Evolutionary conservation across 2,329 filamentous ascomycete species (phyloP).

Genomic region (Penicillium sp.): DNA sequence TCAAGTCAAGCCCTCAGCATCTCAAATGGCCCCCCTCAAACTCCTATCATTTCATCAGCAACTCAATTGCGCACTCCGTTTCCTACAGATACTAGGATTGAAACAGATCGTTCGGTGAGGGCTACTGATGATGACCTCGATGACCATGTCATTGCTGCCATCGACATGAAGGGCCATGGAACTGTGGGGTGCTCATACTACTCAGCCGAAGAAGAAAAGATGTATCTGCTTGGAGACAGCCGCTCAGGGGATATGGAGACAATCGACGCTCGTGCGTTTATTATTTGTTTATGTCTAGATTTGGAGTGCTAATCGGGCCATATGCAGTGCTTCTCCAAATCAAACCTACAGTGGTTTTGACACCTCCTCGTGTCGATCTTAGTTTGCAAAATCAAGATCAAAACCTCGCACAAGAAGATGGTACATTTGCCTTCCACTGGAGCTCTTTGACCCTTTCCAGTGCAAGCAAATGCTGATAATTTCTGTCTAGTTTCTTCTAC

Average conservation of each 20-base stretch:
- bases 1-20: slow-evolving; percentile 8
- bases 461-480: neutral
- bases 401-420: slow-evolving; percentile 42
- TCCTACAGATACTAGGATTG: slow-evolving; percentile 2
- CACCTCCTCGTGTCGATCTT: slow-evolving; percentile 57
- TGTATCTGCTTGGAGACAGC: slow-evolving; percentile 77
- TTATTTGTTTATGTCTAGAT: neutral
- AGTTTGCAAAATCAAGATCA: slow-evolving; percentile 35
- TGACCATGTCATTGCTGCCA: slow-evolving; percentile 73
- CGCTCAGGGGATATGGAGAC: slow-evolving; percentile 66
- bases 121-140: slow-evolving; percentile 49
- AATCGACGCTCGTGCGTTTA: slow-evolving; percentile 54
- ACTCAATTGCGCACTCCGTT: slow-evolving; percentile 12
- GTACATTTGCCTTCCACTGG: slow-evolving; percentile 26
- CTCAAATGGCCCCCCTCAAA: slow-evolving; percentile 1
- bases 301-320: slow-evolving; percentile 5
- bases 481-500: slow-evolving; percentile 46
- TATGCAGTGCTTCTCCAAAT: slow-evolving; percentile 59
- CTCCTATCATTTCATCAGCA: slow-evolving; percentile 4
- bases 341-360: slow-evolving; percentile 59
- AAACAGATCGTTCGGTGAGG: slow-evolving; percentile 32
- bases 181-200: slow-evolving; percentile 85
- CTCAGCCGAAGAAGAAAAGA: slow-evolving; percentile 63
- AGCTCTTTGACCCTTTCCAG: neutral
- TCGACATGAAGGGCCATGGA: slow-evolving; percentile 69